Evolutionary conservation across 1,284 basidiomycete species (phyloP), one percentile per base, ranked within the genome.

Genomic region (Rhodotorula sp.): DNA sequence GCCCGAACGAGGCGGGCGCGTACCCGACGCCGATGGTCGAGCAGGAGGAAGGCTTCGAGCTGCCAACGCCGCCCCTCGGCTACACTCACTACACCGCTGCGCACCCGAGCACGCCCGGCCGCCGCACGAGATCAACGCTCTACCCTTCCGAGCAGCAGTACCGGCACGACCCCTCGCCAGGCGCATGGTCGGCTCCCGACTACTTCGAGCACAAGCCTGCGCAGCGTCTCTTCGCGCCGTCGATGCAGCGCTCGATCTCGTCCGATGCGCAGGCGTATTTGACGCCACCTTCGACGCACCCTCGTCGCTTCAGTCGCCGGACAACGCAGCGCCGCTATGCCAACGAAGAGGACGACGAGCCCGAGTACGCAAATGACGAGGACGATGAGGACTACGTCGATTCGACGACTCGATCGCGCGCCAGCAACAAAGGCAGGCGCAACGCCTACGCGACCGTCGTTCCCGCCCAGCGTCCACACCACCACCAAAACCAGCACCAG

Each of bases 371-470:
- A 22, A 24, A 20, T 5, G 59, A 60, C 52, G 60, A 66, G 24
- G 68, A 44, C 46, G 59, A 60, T 48, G 59, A 62, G 26, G 65
- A 70, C 9, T 66, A 70, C 54, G 31, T 56, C 64, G 68, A 70
- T 48, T 48, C 28, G 18, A 10, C 22, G 24, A 44, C 46, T 44
- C 40, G 16, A 9, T 47, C 57, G 54, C 37, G n/a, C n/a, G 55
- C 55, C 6, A 44, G 55, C n/a, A 31, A 4, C 11, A 37, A 26
- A 16, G 22, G 30, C 7, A 2, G 55, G 13, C 55, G 55, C n/a
- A 28, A 44, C 55, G 55, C 55, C 11, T 28, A 37, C 24, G 54
- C 54, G 10, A n/a, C 54, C 18, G 34, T 24, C 3, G 54, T 37
- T 4, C 28, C 26, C 26, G 18, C 52, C 1, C 52, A 31, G 31